A percentile compares a stretch with the other conserved stretches of the same genome.
Evolutionary conservation across 345 rosid species (phyloP).

Genomic region (Eucalyptus guilfoylei): DNA sequence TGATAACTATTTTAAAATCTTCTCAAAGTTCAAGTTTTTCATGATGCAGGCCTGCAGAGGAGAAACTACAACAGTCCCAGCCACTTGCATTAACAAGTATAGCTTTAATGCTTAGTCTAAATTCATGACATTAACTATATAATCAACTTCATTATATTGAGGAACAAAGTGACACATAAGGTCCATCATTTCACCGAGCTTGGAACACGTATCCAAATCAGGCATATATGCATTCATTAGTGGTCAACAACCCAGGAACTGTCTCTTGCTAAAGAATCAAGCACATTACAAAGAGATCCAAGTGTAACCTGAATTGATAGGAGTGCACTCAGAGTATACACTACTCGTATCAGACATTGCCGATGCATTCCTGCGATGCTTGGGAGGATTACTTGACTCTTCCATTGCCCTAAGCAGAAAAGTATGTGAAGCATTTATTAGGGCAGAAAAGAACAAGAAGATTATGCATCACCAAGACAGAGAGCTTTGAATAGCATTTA

Average conservation of each 20-base stretch:
- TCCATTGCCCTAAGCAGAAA: slow-evolving; percentile 32
- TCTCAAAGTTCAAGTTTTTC: background rate
- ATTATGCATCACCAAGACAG: background rate
- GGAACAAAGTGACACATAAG: background rate
- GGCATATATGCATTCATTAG: background rate
- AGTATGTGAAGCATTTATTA: background rate
- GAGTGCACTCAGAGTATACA: slow-evolving; percentile 17
- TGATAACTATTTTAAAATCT: background rate
- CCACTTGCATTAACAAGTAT: background rate
- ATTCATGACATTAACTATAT: background rate
- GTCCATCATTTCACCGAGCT: background rate
- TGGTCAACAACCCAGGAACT: background rate
- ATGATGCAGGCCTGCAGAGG: background rate
- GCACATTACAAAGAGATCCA: background rate
- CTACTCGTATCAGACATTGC: slow-evolving; percentile 56
- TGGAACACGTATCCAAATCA: background rate
- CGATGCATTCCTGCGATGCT: slow-evolving; percentile 59
- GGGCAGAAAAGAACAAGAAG: background rate
- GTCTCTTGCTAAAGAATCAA: background rate
- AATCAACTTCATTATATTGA: background rate
- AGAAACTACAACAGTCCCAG: background rate
- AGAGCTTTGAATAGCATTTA: background rate
- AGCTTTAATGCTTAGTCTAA: background rate
- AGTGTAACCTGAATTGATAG: background rate
- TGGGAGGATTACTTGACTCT: slow-evolving; percentile 28